Evolutionary conservation across 495 filamentous ascomycete species (phyloP), one percentile per base, ranked within the genome.

Genomic region (Terfezia boudieri): DNA sequence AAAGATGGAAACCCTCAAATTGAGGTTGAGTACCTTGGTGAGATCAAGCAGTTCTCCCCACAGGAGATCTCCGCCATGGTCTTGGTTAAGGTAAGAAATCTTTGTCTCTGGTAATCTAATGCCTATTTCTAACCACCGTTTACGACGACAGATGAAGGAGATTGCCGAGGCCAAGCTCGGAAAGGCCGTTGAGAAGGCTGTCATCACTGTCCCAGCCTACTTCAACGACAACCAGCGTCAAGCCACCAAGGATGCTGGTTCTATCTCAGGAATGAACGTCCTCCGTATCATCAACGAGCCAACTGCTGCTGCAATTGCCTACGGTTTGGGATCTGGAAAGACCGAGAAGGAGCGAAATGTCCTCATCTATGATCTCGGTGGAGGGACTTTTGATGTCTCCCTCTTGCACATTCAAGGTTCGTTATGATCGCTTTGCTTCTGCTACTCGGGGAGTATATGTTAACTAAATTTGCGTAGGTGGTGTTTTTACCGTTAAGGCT

Each of bases 281-380:
- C 87, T 95, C 71, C 90, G 90, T 77, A 94, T 95, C 77, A 95
- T 95, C 75, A 95, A 98, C 78, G 90, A 95, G 76, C 90, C 90
- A 53, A 95, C 90, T 43, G 90, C 90, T 41, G 90, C 90, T 51
- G 90, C 90, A 57, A 93, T 94, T 62, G 87, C 92, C 63, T 98
- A 96, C 68, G 90, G 92, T 76, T 80, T 96, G 26, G 92, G 93
- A 60, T 68, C 77, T 50, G 75, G 90, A 84, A 96, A 96, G 80
- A 76, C 77, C 46, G 79, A 80, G 72, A 94, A 92, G 74, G 90
- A 95, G 78, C 84, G 90, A 62, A 93, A 98, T 70, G 92, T 96
- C 60, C 79, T 98, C 60, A 96, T 98, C 74, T 98, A 94, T 77
- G 90, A 98, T 77, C 75, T 98, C 56, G 92, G 90, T 77, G 90